phyloP scores from a whole-genome alignment of 768 basidiomycete genomes.

The Lyophyllum atratum region DNA sequence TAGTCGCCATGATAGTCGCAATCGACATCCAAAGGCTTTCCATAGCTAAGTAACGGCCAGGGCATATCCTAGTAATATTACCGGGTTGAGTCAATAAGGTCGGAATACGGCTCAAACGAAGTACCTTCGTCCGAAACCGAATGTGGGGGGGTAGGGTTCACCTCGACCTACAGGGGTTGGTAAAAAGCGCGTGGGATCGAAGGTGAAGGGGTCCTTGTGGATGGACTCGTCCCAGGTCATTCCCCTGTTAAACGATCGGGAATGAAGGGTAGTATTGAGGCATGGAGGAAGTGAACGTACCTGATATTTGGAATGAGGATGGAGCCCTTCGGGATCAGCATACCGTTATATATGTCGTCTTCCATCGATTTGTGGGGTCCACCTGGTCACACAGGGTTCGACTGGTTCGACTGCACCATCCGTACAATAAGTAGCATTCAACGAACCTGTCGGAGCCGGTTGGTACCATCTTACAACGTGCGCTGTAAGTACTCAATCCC shows the following conservation, averaged over 20 bases:
- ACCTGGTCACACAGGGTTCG: not conserved
- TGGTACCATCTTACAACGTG: not conserved
- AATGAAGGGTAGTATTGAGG: not conserved
- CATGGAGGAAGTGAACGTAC: not conserved
- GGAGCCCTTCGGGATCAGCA: conserved; percentile 17
- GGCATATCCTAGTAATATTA: not conserved
- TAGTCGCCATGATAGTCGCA: not conserved
- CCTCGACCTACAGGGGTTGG: not conserved
- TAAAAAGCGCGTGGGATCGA: not conserved
- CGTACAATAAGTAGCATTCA: not conserved
- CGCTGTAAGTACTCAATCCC: not conserved
- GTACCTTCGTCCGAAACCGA: not conserved
- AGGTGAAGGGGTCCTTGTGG: conserved; percentile 9
- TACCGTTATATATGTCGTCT: conserved; percentile 17
- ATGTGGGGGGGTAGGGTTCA: not conserved
- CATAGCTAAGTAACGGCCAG: not conserved
- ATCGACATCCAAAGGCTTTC: conserved; percentile 2
- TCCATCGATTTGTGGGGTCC: conserved; percentile 12
- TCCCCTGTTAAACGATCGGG: not conserved
- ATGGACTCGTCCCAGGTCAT: conserved; percentile 14
- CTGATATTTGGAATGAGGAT: conserved; percentile 14
- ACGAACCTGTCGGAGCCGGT: not conserved
- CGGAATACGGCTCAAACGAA: not conserved
- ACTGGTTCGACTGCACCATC: not conserved
- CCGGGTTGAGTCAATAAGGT: not conserved